Base-by-base conservation (phyloP, 2,329 filamentous ascomycete genomes). In the Trichoderma hamatum region DNA sequence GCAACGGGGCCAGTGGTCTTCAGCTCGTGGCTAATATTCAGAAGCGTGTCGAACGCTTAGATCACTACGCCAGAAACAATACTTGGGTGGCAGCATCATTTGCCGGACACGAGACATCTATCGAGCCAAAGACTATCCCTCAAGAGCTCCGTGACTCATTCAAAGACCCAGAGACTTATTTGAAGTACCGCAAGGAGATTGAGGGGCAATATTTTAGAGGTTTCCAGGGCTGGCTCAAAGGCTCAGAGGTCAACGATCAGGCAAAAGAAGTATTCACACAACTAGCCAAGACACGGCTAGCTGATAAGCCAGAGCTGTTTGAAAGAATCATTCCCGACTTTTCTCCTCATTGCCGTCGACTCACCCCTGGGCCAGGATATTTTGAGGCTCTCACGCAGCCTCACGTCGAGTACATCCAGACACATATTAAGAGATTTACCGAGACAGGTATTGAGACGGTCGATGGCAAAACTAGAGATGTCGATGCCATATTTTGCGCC, bases 81-180 rank as follows among this genome's bases (percentile, higher is more conserved):
- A 92, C 90, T 0, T 92, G 90, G 90, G 87, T 92, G 32, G 87
- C 89, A 0, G 83, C 86, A 1, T 86, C 87, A 0, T 90, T 88
- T 77, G 86, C 85, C 0, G 82, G 86, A 39, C 80, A 85, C 69
- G 79, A 85, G 72, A 84, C 87, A 36, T 85, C 84, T 34, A 80
- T 86, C 0, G 85, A 84, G 39, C 83, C 89, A 0, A 88, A 89
- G 56, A 81, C 82, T 0, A 88, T 86, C 72, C 77, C 82, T 0
- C 73, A 84, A 1, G 86, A 89, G 26, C 85, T 90, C 46, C 83
- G 88, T 67, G 80, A 87, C 24, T 82, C 83, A 0, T 91, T 91
- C 75, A 73, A 88, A 60, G 80, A 92, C 71, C 87, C 89, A 0
- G 80, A 86, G 3, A 82, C 79, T 2, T 93, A 93, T 73, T 78